These are phyloP conservation scores for Penicillium concentricum DNA, from an alignment of 2,329 filamentous ascomycete genomes.

Conservation along the genomic window DNA sequence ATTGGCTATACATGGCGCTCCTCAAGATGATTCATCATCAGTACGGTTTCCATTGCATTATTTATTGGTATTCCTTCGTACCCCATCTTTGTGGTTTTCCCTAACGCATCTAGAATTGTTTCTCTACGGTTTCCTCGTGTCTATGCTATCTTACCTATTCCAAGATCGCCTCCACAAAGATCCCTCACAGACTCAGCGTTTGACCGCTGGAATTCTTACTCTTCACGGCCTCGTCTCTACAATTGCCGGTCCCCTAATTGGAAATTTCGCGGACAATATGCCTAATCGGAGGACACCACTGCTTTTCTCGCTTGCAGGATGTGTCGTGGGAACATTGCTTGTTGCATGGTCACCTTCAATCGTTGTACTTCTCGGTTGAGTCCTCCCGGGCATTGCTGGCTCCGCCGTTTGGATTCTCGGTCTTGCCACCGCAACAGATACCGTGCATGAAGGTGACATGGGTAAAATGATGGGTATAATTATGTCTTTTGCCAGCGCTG, in stretches of 20 bases:
- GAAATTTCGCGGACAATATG: conserved; percentile 12
- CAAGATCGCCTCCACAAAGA: conserved; percentile 27
- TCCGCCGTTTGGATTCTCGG: conserved; percentile 27
- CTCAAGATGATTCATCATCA: background rate
- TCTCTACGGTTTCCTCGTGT: conserved; percentile 35
- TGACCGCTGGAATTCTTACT: conserved; percentile 26
- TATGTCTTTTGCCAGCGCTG: conserved; percentile 15
- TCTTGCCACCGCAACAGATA: conserved; percentile 21
- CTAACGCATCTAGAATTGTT: conserved; percentile 27
- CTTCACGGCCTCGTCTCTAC: conserved; percentile 28
- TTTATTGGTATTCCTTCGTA: background rate
- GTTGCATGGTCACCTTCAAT: conserved; percentile 10
- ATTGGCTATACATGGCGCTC: background rate
- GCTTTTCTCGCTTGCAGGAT: conserved; percentile 6
- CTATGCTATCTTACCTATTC: conserved; percentile 35
- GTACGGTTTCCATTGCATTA: background rate
- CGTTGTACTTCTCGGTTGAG: conserved; percentile 2
- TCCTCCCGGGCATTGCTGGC: conserved; percentile 12
- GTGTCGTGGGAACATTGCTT: conserved; percentile 15
- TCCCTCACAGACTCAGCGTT: conserved; percentile 23
- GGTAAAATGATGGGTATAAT: conserved; percentile 20
- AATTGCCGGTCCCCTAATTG: conserved; percentile 2
- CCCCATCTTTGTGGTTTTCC: background rate
- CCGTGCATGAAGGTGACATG: conserved; percentile 15
- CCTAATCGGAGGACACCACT: conserved; percentile 10